Conservation (phyloP, 306 rosid genomes). For the Oemleria cerasiformis region DNA sequence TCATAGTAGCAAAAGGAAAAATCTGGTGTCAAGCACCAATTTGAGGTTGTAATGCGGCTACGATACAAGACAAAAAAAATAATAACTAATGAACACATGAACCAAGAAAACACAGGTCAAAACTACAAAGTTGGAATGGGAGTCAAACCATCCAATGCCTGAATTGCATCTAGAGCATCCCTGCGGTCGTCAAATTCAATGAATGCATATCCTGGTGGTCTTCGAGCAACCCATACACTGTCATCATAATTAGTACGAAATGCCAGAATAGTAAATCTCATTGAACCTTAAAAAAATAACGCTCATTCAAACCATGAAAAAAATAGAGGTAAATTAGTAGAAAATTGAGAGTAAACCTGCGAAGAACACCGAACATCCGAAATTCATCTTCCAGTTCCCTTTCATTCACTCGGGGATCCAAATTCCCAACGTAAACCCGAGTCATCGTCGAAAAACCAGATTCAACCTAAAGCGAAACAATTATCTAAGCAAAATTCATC, state of each 20-base stretch:
- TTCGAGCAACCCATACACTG: slow-evolving; percentile 98
- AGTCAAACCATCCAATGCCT: slow-evolving; percentile 75
- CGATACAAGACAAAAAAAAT: too few species aligned
- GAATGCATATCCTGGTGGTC: slow-evolving; percentile 96
- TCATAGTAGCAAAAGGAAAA: not conserved
- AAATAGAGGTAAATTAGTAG: not conserved
- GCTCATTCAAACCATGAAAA: not conserved
- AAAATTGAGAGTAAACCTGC: slow-evolving; percentile 47
- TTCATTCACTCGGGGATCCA: slow-evolving; percentile 87
- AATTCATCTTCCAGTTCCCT: slow-evolving; percentile 95
- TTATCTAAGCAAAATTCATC: not conserved
- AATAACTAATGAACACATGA: not conserved
- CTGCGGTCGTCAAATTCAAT: slow-evolving; percentile 92
- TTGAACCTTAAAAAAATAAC: not conserved
- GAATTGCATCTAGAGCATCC: slow-evolving; percentile 93
- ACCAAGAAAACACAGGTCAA: not conserved
- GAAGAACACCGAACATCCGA: slow-evolving; percentile 82
- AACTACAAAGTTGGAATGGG: not conserved
- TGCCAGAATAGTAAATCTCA: not conserved
- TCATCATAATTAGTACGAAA: slow-evolving; percentile 5
- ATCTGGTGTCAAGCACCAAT: not conserved
- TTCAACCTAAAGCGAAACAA: slow-evolving; percentile 25
- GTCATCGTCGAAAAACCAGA: slow-evolving; percentile 49
- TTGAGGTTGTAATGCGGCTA: too few species aligned
- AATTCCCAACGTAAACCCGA: slow-evolving; percentile 82